Base-by-base conservation (phyloP, 2,329 filamentous ascomycete genomes). In the Uncinocarpus reesii region DNA sequence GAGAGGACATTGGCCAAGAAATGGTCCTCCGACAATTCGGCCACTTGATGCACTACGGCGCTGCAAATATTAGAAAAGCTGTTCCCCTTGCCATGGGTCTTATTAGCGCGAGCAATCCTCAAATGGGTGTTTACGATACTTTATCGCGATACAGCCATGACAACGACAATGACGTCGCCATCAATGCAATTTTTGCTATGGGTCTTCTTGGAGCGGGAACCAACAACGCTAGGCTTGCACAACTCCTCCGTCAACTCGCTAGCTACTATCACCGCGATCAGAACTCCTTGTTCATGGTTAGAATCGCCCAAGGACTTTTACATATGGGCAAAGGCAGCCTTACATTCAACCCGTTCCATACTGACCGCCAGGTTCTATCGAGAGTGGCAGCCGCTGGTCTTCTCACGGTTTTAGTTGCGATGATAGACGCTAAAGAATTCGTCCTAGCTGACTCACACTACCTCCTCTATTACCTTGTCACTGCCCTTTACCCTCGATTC, bases 41-140 rank as follows among this genome's bases (percentile, higher is more conserved):
- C 42, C 92, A 98, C 66, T 76, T 98, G 52, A 98, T 98, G 92
- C 92, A 98, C 71, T 98, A 98, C 61, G 92, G 93, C 55, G 90
- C 95, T 66, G 78, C 89, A 62, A 96, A 98, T 65, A 98, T 98
- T 59, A 84, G 92, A 53, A 92, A 92, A 63, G 90, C 89, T 16
- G 92, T 98, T 24, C 92, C 92, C 29, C 76, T 98, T 47, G 92
- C 92, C 21, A 93, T 98, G 87, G 93, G 89, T 60, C 77, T 98
- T 47, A 83, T 98, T 62, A 95, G 86, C 69, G 87, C 93, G 10
- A 95, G 88, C 71, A 98, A 98, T 71, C 92, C 92, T 8, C 93
- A 98, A 66, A 98, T 98, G 90, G 98, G 96, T 76, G 86, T 98
- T 41, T 98, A 98, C 72, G 92, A 98, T 66, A 98, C 92, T 0